These are phyloP conservation scores for thale cress (Arabidopsis thaliana) DNA, from an alignment of 345 rosid genomes.

Conservation along the genomic window DNA sequence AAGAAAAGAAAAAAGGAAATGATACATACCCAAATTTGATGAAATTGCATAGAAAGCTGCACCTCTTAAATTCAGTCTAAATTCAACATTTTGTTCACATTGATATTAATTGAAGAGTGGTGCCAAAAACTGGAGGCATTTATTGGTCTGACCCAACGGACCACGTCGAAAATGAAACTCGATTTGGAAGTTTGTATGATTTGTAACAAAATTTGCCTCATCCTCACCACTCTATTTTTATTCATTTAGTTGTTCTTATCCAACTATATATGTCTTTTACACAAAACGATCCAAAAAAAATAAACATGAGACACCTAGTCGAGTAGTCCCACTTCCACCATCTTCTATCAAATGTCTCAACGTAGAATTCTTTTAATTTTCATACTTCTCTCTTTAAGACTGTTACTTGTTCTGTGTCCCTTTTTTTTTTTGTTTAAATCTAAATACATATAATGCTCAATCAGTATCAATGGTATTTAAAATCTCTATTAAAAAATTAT, in stretches of 20 bases:
- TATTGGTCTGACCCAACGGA: conserved; percentile 34
- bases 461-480: conserved; percentile 1
- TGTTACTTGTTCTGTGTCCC: neutral
- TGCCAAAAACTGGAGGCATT: conserved; percentile 46
- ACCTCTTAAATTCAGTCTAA: conserved; percentile 23
- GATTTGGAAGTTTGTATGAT: conserved; percentile 37
- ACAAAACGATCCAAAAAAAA: conserved; percentile 23
- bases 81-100: conserved; percentile 23
- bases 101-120: conserved; percentile 36
- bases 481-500: neutral
- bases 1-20: neutral
- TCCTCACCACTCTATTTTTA: conserved; percentile 22
- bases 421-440: neutral
- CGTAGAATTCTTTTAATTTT: neutral
- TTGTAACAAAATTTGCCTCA: conserved; percentile 17
- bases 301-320: conserved; percentile 12
- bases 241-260: conserved; percentile 36
- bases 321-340: conserved; percentile 27
- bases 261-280: conserved; percentile 29
- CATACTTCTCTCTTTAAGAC: conserved; percentile 15
- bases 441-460: neutral
- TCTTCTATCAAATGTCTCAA: conserved; percentile 5
- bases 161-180: conserved; percentile 42
- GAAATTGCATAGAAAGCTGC: conserved; percentile 11
- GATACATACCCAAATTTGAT: neutral